Conservation (phyloP, 1,139 yeast species). For the Yamadazyma trypodendri region DNA sequence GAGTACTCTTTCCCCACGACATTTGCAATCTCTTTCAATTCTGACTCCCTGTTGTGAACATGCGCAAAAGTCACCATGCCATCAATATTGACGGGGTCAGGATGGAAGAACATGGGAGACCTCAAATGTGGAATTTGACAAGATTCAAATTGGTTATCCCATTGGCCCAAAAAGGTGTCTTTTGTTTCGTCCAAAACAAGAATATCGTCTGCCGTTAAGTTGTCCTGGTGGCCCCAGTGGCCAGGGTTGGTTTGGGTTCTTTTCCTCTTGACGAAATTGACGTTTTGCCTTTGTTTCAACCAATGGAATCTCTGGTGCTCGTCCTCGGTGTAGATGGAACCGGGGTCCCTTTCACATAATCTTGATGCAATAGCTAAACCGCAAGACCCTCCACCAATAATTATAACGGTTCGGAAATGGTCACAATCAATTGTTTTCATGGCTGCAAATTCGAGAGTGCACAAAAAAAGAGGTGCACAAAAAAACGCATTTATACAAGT, state of each 20-base stretch:
- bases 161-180: constrained; percentile 38
- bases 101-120: constrained; percentile 52
- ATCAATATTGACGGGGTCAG: constrained; percentile 47
- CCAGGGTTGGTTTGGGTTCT: too few relatives aligned
- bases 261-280: constrained; percentile 17
- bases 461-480: too few relatives aligned
- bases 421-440: constrained; percentile 12
- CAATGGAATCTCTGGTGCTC: constrained; percentile 45
- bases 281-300: constrained; percentile 33
- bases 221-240: constrained; percentile 15
- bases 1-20: constrained; percentile 48
- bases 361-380: constrained; percentile 37
- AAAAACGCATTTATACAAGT: background rate
- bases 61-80: constrained; percentile 45
- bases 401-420: constrained; percentile 29
- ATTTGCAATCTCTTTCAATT: constrained; percentile 42
- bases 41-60: constrained; percentile 28
- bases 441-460: too few relatives aligned
- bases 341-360: constrained; percentile 38
- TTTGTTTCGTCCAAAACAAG: constrained; percentile 33
- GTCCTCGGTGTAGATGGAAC: constrained; percentile 40
- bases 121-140: constrained; percentile 46
- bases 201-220: constrained; percentile 25
- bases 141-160: constrained; percentile 44
- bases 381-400: constrained; percentile 44